Percentiles rank a stretch among this genome's conserved stretches.
Evolutionary conservation across 164 flowering plant species (phyloP).

Genomic region (Aristolochia fimbriata): DNA sequence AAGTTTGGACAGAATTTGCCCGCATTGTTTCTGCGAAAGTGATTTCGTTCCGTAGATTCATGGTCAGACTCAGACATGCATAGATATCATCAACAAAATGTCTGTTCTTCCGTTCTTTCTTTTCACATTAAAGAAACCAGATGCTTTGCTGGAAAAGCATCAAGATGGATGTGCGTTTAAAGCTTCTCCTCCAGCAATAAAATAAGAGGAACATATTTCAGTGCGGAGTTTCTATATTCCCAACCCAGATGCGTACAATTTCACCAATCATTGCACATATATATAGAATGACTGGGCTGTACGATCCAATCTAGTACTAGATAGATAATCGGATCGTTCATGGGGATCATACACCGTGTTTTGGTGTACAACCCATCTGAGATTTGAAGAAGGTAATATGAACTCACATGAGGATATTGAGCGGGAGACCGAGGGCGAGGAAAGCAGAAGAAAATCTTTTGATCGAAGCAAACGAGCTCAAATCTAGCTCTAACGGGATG

Average conservation of each 20-base stretch:
- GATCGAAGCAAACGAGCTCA: constrained; percentile 79
- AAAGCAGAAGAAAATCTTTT: constrained; percentile 61
- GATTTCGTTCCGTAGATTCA: not conserved
- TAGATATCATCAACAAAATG: too few relatives aligned
- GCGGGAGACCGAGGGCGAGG: constrained; percentile 65
- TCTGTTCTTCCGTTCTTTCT: too few relatives aligned
- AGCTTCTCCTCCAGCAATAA: too few relatives aligned
- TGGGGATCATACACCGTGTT: too few relatives aligned
- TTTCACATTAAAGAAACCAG: too few relatives aligned
- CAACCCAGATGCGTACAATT: too few relatives aligned
- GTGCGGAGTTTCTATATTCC: too few relatives aligned
- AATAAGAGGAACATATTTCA: not conserved
- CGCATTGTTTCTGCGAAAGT: constrained; percentile 80
- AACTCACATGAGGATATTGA: constrained; percentile 84
- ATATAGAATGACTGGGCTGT: not conserved
- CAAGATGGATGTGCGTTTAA: too few relatives aligned
- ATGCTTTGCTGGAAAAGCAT: too few relatives aligned
- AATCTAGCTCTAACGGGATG: constrained; percentile 63
- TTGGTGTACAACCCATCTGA: not conserved
- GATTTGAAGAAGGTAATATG: too few relatives aligned
- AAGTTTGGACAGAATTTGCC: constrained; percentile 70
- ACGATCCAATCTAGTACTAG: not conserved
- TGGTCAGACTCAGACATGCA: too few relatives aligned
- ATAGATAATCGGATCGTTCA: too few relatives aligned
- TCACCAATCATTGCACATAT: not conserved